phyloP scores from a whole-genome alignment of 2,329 filamentous ascomycete species.

The Penicillium sp. region DNA sequence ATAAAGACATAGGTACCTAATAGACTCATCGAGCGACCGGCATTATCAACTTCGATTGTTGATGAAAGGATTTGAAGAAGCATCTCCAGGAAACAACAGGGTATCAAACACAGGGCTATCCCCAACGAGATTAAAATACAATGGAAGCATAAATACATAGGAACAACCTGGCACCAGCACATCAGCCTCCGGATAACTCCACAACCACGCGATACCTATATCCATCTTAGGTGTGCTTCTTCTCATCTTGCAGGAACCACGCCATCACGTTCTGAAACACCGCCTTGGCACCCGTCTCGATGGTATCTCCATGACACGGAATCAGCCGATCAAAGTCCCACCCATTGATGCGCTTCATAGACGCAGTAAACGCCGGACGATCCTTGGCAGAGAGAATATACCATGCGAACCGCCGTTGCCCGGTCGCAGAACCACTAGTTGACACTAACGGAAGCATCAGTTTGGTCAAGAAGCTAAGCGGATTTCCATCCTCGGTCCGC shows the following conservation, averaged over 20 bases:
- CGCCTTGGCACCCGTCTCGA: constrained; percentile 73
- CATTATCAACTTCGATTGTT: too few relatives aligned
- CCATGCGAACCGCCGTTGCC: constrained; percentile 82
- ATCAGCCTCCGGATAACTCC: background rate
- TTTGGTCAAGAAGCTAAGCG: constrained; percentile 61
- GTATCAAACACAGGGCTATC: background rate
- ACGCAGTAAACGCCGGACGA: constrained; percentile 68
- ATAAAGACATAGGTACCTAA: too few relatives aligned
- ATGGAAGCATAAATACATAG: background rate
- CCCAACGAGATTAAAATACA: background rate
- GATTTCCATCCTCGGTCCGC: constrained; percentile 55
- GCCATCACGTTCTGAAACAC: constrained; percentile 76
- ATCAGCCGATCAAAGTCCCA: constrained; percentile 89
- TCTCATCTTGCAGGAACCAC: constrained; percentile 69
- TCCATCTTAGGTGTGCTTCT: constrained; percentile 27
- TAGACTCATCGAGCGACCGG: too few relatives aligned
- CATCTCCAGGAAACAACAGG: background rate
- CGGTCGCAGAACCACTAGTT: constrained; percentile 62
- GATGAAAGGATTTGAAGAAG: too few relatives aligned
- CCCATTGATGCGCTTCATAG: constrained; percentile 65
- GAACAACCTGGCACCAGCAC: background rate
- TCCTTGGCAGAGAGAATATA: constrained; percentile 66
- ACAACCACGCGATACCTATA: background rate
- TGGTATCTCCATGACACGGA: constrained; percentile 90
- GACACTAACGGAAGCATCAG: constrained; percentile 60